Percentiles rank a stretch among this genome's conserved stretches.
Conservation (phyloP, 1,284 basidiomycete species). For the Stygiomarasmius scandens region DNA sequence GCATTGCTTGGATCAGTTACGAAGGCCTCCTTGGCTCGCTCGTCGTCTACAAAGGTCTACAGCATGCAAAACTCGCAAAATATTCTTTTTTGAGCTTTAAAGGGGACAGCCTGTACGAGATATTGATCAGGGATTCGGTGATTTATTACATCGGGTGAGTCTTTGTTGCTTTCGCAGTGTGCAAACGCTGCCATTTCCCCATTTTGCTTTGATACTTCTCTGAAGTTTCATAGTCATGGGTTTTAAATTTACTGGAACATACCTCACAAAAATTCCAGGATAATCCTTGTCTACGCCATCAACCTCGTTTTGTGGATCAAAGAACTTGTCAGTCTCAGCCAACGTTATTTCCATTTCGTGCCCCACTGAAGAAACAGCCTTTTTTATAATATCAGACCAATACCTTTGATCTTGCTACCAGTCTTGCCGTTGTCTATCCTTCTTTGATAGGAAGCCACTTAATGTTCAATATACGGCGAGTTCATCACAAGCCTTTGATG, state of each 20-base stretch:
- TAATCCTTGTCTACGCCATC: not conserved
- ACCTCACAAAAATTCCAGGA: too few relatives aligned
- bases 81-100: not conserved
- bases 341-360: too few relatives aligned
- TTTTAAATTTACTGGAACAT: too few relatives aligned
- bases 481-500: slow-evolving; percentile 1
- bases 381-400: not conserved
- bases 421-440: slow-evolving; percentile 1
- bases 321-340: not conserved
- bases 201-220: too few relatives aligned
- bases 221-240: too few relatives aligned
- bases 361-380: too few relatives aligned
- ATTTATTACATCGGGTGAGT: not conserved
- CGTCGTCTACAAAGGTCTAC: not conserved
- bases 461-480: slow-evolving; percentile 1
- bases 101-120: not conserved
- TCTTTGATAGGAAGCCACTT: slow-evolving; percentile 2
- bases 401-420: not conserved
- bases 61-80: not conserved
- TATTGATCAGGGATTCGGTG: not conserved
- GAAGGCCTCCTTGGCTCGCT: not conserved
- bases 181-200: too few relatives aligned
- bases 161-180: too few relatives aligned
- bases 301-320: not conserved
- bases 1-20: too few relatives aligned